A percentile compares a stretch with the other conserved stretches of the same genome.
Evolutionary conservation across 768 basidiomycete genomes (phyloP).

Genomic region (Neoboletus magnificus): DNA sequence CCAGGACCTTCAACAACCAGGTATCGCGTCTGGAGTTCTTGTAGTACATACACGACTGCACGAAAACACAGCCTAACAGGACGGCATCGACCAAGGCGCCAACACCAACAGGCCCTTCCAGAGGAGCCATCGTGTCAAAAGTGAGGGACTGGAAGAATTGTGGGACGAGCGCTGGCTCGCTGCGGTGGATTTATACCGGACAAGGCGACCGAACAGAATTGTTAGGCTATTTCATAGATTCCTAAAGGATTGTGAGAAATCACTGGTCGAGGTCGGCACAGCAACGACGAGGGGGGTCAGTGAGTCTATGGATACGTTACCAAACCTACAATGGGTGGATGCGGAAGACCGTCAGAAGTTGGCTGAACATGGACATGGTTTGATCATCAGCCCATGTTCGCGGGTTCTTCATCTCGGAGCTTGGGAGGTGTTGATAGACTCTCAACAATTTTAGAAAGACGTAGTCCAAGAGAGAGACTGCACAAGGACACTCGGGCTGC

Average conservation of each 20-base stretch:
- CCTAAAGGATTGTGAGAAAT: slow-evolving; percentile 2
- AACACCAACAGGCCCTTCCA: slow-evolving; percentile 25
- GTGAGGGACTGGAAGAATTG: background rate
- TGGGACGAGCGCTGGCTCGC: background rate
- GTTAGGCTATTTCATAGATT: background rate
- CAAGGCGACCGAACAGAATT: slow-evolving; percentile 8
- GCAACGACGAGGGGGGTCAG: slow-evolving; percentile 8
- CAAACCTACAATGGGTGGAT: slow-evolving; percentile 2
- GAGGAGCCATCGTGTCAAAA: slow-evolving; percentile 17
- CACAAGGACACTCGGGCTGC: background rate
- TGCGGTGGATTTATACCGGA: slow-evolving; percentile 16
- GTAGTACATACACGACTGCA: slow-evolving; percentile 28
- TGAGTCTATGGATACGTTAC: slow-evolving; percentile 13
- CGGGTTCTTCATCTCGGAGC: slow-evolving; percentile 16
- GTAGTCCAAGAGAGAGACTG: background rate
- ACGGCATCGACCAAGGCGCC: slow-evolving; percentile 21
- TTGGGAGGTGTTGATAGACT: background rate
- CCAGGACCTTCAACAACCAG: slow-evolving; percentile 16
- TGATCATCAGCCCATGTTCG: background rate
- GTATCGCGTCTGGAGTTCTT: slow-evolving; percentile 12
- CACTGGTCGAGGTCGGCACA: slow-evolving; percentile 8
- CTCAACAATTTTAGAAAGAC: background rate
- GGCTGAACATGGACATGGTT: slow-evolving; percentile 6
- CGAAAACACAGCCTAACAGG: slow-evolving; percentile 23
- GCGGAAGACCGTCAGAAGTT: slow-evolving; percentile 13